A percentile compares a stretch with the other conserved stretches of the same genome.
Conservation (phyloP, 768 basidiomycete genomes). For the Phaffia tasmanica region DNA sequence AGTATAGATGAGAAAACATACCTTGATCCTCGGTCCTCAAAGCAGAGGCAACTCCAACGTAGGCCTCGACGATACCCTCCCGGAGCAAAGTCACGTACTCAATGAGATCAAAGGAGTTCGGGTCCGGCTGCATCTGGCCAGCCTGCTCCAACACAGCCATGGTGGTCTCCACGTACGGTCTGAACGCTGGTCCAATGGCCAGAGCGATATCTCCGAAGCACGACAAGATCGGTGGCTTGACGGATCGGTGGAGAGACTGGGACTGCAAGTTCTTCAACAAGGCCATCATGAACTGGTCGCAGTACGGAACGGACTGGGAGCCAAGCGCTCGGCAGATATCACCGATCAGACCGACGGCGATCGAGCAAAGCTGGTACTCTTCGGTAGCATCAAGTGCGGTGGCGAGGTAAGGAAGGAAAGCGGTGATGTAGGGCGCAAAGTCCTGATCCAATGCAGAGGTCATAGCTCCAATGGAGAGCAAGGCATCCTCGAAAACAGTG, state of each 20-base stretch:
- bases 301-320: slow-evolving; percentile 69
- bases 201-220: slow-evolving; percentile 96
- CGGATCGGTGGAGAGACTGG: slow-evolving; percentile 77
- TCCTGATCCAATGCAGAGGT: slow-evolving; percentile 64
- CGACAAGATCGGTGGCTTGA: slow-evolving; percentile 90
- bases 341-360: slow-evolving; percentile 89
- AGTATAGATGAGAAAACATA: slow-evolving; percentile 36
- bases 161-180: slow-evolving; percentile 77
- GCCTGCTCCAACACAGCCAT: slow-evolving; percentile 88
- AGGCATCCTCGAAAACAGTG: slow-evolving; percentile 89
- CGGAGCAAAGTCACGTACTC: slow-evolving; percentile 84
- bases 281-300: slow-evolving; percentile 79
- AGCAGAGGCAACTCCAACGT: slow-evolving; percentile 84
- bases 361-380: slow-evolving; percentile 88
- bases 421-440: slow-evolving; percentile 71
- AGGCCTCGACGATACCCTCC: slow-evolving; percentile 93
- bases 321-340: slow-evolving; percentile 93
- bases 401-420: slow-evolving; percentile 76
- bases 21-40: slow-evolving; percentile 75
- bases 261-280: slow-evolving; percentile 83
- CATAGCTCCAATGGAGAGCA: slow-evolving; percentile 81
- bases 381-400: slow-evolving; percentile 84
- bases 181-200: slow-evolving; percentile 73
- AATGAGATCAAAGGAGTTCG: slow-evolving; percentile 50
- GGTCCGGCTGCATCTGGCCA: slow-evolving; percentile 72